These are phyloP conservation scores for Mimosa pudica DNA, from an alignment of 306 rosid species.

Conservation along the genomic window DNA sequence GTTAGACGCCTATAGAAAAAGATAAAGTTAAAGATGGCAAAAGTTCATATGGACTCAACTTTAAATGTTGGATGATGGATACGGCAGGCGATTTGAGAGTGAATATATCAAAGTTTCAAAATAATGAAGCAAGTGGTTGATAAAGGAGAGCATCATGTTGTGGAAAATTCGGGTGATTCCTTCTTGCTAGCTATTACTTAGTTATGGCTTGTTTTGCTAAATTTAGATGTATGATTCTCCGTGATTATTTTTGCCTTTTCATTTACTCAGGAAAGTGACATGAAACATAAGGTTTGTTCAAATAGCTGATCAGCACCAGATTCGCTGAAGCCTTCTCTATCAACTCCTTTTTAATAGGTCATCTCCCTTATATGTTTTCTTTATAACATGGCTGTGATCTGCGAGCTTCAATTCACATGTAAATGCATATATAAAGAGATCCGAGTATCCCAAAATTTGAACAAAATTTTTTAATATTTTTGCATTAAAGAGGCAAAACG, in stretches of 20 bases:
- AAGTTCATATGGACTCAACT: not conserved
- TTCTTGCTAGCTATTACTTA: no score
- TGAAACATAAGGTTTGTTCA: no score
- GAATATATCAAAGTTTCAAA: not conserved
- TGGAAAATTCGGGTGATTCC: constrained; percentile 4
- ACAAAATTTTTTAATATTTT: not conserved
- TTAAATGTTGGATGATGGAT: not conserved
- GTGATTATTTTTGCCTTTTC: not conserved
- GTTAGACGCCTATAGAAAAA: not conserved
- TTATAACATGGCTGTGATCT: not conserved
- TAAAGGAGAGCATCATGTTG: constrained; percentile 9
- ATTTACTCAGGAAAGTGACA: constrained; percentile 12
- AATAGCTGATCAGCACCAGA: no score
- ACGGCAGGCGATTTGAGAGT: not conserved
- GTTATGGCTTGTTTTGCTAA: not conserved
- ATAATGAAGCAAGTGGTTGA: not conserved
- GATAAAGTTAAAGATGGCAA: not conserved
- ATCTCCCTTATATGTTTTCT: no score
- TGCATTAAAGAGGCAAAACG: no score
- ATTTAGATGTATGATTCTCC: not conserved
- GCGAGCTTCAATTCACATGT: not conserved
- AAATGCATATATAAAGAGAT: not conserved
- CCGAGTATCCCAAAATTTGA: not conserved
- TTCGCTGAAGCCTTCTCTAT: no score
- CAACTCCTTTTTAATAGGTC: no score